These are phyloP conservation scores for Neoboletus magnificus DNA, from an alignment of 768 basidiomycete genomes.

Conservation along the genomic window DNA sequence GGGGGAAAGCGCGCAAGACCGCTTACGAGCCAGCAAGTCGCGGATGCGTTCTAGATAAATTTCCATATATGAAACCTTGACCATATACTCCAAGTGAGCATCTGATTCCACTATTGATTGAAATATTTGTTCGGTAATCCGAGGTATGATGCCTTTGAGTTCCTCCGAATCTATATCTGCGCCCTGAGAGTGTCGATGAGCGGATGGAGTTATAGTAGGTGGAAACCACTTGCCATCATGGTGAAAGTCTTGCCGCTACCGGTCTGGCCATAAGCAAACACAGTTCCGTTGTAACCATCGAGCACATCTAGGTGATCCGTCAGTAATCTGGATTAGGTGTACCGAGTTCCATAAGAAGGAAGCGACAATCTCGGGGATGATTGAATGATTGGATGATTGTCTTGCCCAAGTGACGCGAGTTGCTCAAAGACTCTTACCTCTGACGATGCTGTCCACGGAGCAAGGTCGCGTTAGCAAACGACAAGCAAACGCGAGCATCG, in stretches of 20 bases:
- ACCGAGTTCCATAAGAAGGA: not conserved
- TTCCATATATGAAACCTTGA: conserved; percentile 99
- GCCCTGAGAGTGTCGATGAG: conserved; percentile 52
- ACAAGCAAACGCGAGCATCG: conserved; percentile 1
- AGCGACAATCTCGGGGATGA: conserved; percentile 2
- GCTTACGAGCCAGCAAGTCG: conserved; percentile 90
- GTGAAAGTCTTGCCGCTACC: conserved; percentile 97
- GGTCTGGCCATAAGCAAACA: conserved; percentile 97
- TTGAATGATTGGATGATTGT: not conserved
- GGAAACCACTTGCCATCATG: conserved; percentile 77
- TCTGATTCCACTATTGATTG: conserved; percentile 96
- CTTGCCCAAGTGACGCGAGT: not conserved
- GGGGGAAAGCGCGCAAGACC: not conserved
- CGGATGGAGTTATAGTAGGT: conserved; percentile 1
- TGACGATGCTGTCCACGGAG: conserved; percentile 65
- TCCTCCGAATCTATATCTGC: conserved; percentile 95
- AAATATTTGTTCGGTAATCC: conserved; percentile 99
- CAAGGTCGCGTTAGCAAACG: conserved; percentile 17
- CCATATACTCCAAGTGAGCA: conserved; percentile 92
- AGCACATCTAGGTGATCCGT: conserved; percentile 72
- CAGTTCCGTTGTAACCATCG: conserved; percentile 97
- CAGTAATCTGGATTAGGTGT: conserved; percentile 11
- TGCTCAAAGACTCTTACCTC: conserved; percentile 50
- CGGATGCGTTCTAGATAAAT: conserved; percentile 96
- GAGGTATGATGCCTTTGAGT: conserved; percentile 93